A percentile compares a stretch with the other conserved stretches of the same genome.
Conservation (phyloP, 2,329 filamentous ascomycete species). For the Beauveria caledonica region DNA sequence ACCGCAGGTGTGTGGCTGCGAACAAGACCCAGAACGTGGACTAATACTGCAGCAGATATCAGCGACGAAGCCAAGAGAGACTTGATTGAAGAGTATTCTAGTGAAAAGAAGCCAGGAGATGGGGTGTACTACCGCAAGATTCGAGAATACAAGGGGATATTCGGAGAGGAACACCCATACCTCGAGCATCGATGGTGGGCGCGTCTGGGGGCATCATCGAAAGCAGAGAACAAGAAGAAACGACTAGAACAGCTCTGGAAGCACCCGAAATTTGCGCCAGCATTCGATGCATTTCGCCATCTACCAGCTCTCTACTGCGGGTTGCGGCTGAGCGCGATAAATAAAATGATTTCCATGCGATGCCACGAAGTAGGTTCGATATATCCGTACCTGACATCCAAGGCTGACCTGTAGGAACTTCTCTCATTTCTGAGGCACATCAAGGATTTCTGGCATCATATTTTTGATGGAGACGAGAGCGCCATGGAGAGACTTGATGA, state of each 20-base stretch:
- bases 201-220: slow-evolving; percentile 16
- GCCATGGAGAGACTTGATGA: slow-evolving; percentile 22
- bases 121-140: slow-evolving; percentile 17
- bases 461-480: slow-evolving; percentile 20
- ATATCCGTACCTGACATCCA: slow-evolving; percentile 10
- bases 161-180: slow-evolving; percentile 13
- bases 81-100: slow-evolving; percentile 12
- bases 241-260: slow-evolving; percentile 16
- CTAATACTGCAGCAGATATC: neutral
- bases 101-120: slow-evolving; percentile 13
- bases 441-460: slow-evolving; percentile 23
- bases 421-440: slow-evolving; percentile 24
- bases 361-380: slow-evolving; percentile 21
- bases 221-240: slow-evolving; percentile 16
- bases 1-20: neutral
- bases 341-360: slow-evolving; percentile 13
- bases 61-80: neutral
- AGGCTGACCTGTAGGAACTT: slow-evolving; percentile 20
- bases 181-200: slow-evolving; percentile 19
- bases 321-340: slow-evolving; percentile 21
- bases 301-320: slow-evolving; percentile 24
- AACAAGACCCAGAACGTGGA: neutral
- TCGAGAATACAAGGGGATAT: slow-evolving; percentile 15
- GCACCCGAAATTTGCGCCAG: slow-evolving; percentile 16
- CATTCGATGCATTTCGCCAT: slow-evolving; percentile 24